Evolutionary conservation across 2,329 filamentous ascomycete genomes (phyloP), one percentile per base, ranked within the genome.

Genomic region (Nemania bipapillata): DNA sequence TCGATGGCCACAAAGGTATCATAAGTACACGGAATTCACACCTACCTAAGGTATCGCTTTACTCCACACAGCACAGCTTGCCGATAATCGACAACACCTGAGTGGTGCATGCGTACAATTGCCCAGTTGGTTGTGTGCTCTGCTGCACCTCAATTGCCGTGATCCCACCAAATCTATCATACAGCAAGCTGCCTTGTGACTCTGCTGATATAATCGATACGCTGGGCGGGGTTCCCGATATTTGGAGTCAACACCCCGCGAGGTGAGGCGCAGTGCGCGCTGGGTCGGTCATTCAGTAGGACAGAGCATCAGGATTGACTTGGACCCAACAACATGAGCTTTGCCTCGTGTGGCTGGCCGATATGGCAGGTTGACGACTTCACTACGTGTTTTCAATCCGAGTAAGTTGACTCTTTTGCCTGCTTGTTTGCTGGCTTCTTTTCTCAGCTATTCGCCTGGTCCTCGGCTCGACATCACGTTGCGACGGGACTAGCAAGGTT

Each of bases 301-400:
- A 45, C 7, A 60, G 15, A 17, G 20, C 7, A 11, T 17, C 24
- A 28, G 47, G 47, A 50, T 24, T 24, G 66, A 66, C 61, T 69
- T 68, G 65, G 69, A 60, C 59, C 47, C 63, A 59, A 68, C 72
- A 76, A 74, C 70, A 77, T 77, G 75, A 75, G 82, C 74, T 85
- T 87, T 78, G 86, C 84, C 76, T 83, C 83, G 69, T 89, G 87
- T 77, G 78, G 81, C 58, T 86, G 83, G 86, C 86, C 86, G 59
- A 80, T 89, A 78, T 91, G 89, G 89, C 83, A 81, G 70, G 80
- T 86, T 70, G 89, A 91, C 79, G 89, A 91, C 80, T 86, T 91
- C 74, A 86, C 84, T 50, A 81, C 82, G 60, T 91, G 89, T 79
- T 90, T 91, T 77, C 86, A 86, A 74, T 83, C 85, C 81, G 89